Percentiles rank a stretch among this genome's conserved stretches.
Evolutionary conservation across 2,329 filamentous ascomycete species (phyloP).

Genomic region (Colletotrichum chrysophilum): DNA sequence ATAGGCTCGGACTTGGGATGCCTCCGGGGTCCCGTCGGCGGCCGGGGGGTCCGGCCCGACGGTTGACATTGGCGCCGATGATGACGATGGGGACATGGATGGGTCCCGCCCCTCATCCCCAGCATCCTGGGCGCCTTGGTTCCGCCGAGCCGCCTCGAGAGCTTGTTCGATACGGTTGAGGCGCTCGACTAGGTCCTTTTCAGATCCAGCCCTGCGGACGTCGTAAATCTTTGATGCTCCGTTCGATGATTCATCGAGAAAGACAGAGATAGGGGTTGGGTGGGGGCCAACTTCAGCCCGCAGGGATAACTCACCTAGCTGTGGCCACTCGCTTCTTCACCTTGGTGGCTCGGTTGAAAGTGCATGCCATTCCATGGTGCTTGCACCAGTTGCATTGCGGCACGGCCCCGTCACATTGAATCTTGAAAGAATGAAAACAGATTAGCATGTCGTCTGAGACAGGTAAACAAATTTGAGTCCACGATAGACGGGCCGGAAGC

Average conservation of each 20-base stretch:
- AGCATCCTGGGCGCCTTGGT: background rate
- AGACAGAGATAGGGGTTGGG: background rate
- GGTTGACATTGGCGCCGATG: background rate
- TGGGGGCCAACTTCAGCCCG: background rate
- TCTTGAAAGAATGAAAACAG: conserved; percentile 33
- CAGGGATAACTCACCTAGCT: conserved; percentile 1
- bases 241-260: background rate
- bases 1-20: conserved; percentile 1
- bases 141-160: conserved; percentile 28
- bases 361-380: conserved; percentile 52
- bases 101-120: background rate
- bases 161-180: conserved; percentile 45
- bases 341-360: conserved; percentile 36
- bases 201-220: conserved; percentile 18
- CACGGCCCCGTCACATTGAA: conserved; percentile 51
- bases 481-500: background rate
- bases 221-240: background rate
- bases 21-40: conserved; percentile 2
- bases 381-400: conserved; percentile 56
- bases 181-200: conserved; percentile 38
- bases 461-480: background rate
- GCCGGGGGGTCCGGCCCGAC: background rate
- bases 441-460: conserved; percentile 1
- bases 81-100: conserved; percentile 8
- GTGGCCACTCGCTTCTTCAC: conserved; percentile 11